Conservation (phyloP, 2,329 filamentous ascomycete genomes). For the Clarireedia monteithiana region DNA sequence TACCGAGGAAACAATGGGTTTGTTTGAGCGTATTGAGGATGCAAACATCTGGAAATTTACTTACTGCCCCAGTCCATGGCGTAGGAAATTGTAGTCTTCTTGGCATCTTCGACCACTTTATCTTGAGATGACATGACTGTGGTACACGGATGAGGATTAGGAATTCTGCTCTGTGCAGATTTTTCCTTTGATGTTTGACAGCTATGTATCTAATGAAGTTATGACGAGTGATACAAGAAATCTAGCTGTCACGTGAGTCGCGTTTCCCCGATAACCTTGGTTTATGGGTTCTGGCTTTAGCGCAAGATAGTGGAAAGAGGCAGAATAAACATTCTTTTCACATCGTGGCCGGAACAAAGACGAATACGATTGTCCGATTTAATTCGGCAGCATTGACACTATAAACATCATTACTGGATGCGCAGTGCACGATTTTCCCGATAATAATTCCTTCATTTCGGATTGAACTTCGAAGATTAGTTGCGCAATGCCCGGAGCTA, state of each 20-base stretch:
- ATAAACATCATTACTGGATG: not conserved
- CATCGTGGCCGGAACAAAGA: constrained; percentile 15
- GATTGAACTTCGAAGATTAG: not conserved
- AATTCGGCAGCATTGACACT: not conserved
- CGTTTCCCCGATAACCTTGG: not conserved
- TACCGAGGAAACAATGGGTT: not conserved
- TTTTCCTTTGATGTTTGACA: no score
- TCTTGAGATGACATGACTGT: constrained; percentile 20
- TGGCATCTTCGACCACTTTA: constrained; percentile 23
- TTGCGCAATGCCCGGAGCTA: constrained; percentile 30
- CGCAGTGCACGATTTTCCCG: not conserved
- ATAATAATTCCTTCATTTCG: not conserved
- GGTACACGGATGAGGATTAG: not conserved
- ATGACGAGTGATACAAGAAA: not conserved
- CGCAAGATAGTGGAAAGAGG: constrained; percentile 4
- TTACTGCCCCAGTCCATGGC: constrained; percentile 45
- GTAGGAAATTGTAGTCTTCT: constrained; percentile 36
- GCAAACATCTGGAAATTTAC: constrained; percentile 17
- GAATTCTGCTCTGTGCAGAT: no score
- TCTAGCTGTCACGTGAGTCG: not conserved
- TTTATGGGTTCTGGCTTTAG: constrained; percentile 7
- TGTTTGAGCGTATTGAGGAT: not conserved
- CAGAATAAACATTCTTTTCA: constrained; percentile 1
- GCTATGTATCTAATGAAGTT: not conserved
- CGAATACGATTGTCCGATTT: not conserved